Base-by-base conservation (phyloP, 2,329 filamentous ascomycete species). In the Colletotrichum australisinense region DNA sequence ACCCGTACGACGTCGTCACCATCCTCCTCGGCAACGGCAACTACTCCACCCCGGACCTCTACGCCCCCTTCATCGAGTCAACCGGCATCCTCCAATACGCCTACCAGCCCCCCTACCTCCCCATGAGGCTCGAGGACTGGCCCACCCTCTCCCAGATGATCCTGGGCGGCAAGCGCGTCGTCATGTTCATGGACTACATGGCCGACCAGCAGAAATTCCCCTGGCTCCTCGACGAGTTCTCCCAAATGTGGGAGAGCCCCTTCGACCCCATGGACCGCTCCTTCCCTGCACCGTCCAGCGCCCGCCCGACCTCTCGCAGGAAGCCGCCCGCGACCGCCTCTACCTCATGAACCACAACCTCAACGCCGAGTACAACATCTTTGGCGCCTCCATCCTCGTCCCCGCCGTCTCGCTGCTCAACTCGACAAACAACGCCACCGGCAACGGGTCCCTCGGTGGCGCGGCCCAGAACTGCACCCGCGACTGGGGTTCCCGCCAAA, bases 281-380 rank as follows among this genome's bases (percentile, higher is more conserved):
- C 0, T 97, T 98, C 80, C 95, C 0, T 98, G 95, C 84, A 91
- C 86, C 0, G 87, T 92, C 49, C 90, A 98, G 79, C 92, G 95
- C 0, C 95, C 95, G 0, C 94, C 94, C 0, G 85, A 89, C 56
- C 84, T 97, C 70, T 78, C 84, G 2, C 78, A 80, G 0, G 83
- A 87, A 2, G 86, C 89, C 8, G 88, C 89, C 0, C 84, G 86
- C 71, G 86, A 92, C 35, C 88, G 92, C 56, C 87, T 97, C 83
- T 97, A 95, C 80, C 88, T 98, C 79, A 89, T 93, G 78, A 98
- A 98, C 83, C 95, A 98, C 85, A 98, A 98, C 80, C 88, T 98
- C 72, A 98, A 98, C 81, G 88, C 93, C 72, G 88, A 95, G 76
- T 89, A 97, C 74, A 88, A 89, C 66, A 83, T 97, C 46, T 89